A percentile compares a stretch with the other conserved stretches of the same genome.
Evolutionary conservation across 2,329 filamentous ascomycete species (phyloP).

Genomic region (Chrysoporthe deuterocubensis): DNA sequence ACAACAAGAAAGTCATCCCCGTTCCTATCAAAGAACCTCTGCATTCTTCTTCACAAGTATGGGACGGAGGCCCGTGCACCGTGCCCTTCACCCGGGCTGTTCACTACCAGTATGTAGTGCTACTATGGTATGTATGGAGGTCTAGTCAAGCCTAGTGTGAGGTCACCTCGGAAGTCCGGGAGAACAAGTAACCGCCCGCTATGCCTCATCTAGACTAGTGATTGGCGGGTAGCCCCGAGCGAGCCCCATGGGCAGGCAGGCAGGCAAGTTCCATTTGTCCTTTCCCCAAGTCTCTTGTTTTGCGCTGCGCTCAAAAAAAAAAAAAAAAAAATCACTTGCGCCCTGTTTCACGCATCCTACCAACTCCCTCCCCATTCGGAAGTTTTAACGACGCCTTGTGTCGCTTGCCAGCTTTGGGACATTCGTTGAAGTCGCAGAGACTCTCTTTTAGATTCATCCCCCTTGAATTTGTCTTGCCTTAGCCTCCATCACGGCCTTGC

Average conservation of each 20-base stretch:
- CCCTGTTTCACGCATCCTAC: slow-evolving; percentile 2
- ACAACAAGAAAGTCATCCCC: not conserved
- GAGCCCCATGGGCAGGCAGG: slow-evolving; percentile 10
- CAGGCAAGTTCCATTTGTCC: not conserved
- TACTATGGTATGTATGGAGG: not conserved
- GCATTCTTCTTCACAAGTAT: not conserved
- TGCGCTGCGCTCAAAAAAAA: slow-evolving; percentile 1
- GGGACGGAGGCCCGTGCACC: not conserved
- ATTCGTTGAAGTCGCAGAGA: slow-evolving; percentile 8
- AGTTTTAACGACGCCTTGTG: slow-evolving; percentile 1
- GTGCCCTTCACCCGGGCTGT: not conserved
- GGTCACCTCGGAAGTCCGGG: slow-evolving; percentile 9
- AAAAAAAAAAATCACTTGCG: not conserved
- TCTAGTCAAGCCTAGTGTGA: not conserved
- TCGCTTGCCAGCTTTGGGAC: not conserved
- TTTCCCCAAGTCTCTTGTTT: not conserved
- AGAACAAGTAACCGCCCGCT: not conserved
- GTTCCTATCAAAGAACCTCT: not conserved
- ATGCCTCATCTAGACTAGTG: not conserved
- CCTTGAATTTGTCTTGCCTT: not conserved
- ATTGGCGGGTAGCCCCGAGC: not conserved
- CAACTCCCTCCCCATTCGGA: not conserved
- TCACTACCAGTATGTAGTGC: too few species aligned
- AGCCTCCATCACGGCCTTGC: not conserved
- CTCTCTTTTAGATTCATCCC: not conserved